Conservation (phyloP, 83 land plant genomes). For the Thuja plicata region DNA sequence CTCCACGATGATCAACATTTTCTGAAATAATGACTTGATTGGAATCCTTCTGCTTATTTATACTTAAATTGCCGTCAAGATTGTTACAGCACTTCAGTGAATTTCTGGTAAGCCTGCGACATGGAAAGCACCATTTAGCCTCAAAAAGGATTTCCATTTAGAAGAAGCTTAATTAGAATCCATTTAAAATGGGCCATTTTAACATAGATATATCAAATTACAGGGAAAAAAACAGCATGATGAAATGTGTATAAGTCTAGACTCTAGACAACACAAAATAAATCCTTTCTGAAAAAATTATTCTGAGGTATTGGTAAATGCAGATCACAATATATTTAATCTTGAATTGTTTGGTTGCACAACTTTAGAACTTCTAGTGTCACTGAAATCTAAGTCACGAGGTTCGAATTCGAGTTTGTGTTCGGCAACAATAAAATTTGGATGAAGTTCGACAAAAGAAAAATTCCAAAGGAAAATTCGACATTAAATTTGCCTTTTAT, state of each 20-base stretch:
- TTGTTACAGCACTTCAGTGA: not conserved
- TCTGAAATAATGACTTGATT: not conserved
- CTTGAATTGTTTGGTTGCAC: not conserved
- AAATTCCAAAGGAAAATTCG: too few relatives aligned
- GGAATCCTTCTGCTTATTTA: constrained; percentile 2
- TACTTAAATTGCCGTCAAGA: not conserved
- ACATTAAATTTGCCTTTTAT: too few relatives aligned
- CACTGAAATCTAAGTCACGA: not conserved
- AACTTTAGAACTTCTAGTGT: not conserved
- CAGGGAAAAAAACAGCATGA: not conserved
- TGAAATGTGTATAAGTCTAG: not conserved
- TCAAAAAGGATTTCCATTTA: not conserved
- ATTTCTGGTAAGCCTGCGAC: constrained; percentile 1
- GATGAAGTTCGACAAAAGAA: too few relatives aligned
- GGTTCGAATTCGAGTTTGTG: too few relatives aligned
- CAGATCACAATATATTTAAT: not conserved
- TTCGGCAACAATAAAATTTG: too few relatives aligned
- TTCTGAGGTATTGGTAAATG: not conserved
- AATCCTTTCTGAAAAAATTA: not conserved
- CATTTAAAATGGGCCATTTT: not conserved
- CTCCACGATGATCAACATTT: not conserved
- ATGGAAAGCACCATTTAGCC: not conserved
- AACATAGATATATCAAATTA: not conserved
- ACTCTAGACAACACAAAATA: not conserved
- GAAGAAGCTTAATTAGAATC: not conserved